Conservation (phyloP, 768 basidiomycete species). For the Tulasnella sp. region DNA sequence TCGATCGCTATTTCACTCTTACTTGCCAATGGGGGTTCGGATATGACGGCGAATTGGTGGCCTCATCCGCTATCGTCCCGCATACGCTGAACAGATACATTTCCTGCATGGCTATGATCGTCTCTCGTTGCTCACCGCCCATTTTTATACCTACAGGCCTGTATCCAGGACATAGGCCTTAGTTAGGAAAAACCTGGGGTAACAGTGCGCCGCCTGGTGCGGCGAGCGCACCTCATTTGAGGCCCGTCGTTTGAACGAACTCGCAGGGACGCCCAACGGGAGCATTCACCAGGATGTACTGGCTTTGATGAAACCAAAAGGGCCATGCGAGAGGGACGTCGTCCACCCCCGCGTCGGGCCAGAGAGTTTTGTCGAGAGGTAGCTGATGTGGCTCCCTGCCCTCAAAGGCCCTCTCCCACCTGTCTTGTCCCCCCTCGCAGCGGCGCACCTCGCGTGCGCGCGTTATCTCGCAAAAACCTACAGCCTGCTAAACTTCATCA, state of each 20-base stretch:
- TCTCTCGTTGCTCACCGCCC: too few species aligned
- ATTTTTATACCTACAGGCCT: neutral
- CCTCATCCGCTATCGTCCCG: too few species aligned
- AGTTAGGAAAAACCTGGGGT: neutral
- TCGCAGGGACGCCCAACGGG: slow-evolving; percentile 3
- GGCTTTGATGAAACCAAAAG: neutral
- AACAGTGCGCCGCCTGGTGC: neutral
- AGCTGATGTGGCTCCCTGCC: neutral
- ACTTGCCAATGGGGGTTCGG: too few species aligned
- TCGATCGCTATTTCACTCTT: too few species aligned
- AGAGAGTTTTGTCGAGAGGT: neutral
- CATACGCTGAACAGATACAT: too few species aligned
- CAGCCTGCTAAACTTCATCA: neutral
- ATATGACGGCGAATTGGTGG: too few species aligned
- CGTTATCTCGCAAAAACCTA: neutral
- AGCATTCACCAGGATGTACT: neutral
- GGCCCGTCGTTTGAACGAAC: slow-evolving; percentile 2
- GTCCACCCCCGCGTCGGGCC: neutral
- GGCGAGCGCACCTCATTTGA: slow-evolving; percentile 3
- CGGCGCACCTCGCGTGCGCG: neutral
- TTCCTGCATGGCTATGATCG: too few species aligned
- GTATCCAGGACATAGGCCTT: neutral
- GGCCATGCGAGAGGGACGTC: neutral
- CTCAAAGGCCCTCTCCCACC: neutral
- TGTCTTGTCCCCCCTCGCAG: neutral